Conservation (phyloP, 2,329 filamentous ascomycete genomes). For the Pseudogymnoascus sp. region DNA sequence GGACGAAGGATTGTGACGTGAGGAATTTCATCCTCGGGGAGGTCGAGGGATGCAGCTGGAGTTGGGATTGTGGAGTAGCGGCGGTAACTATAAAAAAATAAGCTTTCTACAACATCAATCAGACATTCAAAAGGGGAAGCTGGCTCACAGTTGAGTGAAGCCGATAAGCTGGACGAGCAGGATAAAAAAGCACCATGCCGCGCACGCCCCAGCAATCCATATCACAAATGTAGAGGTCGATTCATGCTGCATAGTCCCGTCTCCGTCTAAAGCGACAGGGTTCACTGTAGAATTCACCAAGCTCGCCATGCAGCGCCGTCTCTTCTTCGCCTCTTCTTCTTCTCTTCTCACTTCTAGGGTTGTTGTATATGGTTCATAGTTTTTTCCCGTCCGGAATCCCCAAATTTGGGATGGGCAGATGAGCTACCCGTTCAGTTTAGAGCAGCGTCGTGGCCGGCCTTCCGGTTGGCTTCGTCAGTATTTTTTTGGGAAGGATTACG, state of each 20-base stretch:
- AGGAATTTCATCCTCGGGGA: constrained; percentile 51
- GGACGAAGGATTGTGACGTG: constrained; percentile 87
- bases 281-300: not conserved
- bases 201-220: constrained; percentile 37
- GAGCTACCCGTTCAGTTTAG: constrained; percentile 3
- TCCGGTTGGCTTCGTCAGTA: constrained; percentile 7
- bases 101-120: constrained; percentile 9
- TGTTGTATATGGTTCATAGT: constrained; percentile 5
- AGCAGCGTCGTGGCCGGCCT: not conserved
- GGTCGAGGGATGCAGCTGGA: constrained; percentile 42
- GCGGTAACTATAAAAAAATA: constrained; percentile 36
- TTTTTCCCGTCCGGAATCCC: not conserved
- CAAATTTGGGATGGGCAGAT: not conserved
- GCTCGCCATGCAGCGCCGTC: not conserved
- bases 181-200: constrained; percentile 45
- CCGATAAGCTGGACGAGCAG: constrained; percentile 48
- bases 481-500: not conserved
- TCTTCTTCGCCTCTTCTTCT: not conserved
- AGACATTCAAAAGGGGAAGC: constrained; percentile 18
- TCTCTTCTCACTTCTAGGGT: not conserved
- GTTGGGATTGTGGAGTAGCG: constrained; percentile 42
- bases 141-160: constrained; percentile 43
- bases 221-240: constrained; percentile 16
- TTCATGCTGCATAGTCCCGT: constrained; percentile 6
- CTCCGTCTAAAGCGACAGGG: not conserved